These are phyloP conservation scores for Cladosporium sp. DNA, from an alignment of 2,329 filamentous ascomycete genomes.

Conservation along the genomic window DNA sequence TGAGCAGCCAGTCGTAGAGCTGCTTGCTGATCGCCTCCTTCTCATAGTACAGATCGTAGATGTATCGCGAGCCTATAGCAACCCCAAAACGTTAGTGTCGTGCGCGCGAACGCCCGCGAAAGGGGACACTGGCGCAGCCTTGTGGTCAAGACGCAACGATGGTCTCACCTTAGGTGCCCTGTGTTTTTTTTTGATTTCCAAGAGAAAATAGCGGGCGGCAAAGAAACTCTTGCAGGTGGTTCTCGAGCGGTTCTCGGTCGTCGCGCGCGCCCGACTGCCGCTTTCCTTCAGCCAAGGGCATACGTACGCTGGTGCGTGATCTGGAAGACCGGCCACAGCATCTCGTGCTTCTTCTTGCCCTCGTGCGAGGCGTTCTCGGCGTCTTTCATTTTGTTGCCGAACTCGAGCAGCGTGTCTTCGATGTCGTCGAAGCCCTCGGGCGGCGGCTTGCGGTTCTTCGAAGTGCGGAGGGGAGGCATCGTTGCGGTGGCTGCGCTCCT, in stretches of 20 bases:
- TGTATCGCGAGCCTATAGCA: constrained; percentile 63
- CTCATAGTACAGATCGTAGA: constrained; percentile 97
- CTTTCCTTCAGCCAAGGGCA: constrained; percentile 11
- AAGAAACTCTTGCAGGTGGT: not conserved
- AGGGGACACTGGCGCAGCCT: constrained; percentile 5
- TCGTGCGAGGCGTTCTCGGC: constrained; percentile 81
- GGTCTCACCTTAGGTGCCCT: constrained; percentile 28
- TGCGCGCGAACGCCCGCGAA: constrained; percentile 1
- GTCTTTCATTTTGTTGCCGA: constrained; percentile 88
- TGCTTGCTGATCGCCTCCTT: constrained; percentile 90
- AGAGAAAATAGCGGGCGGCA: not conserved
- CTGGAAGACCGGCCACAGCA: constrained; percentile 95
- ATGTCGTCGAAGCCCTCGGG: constrained; percentile 84
- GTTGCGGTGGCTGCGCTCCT: constrained; percentile 1
- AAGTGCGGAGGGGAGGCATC: constrained; percentile 73
- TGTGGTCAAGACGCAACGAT: constrained; percentile 25
- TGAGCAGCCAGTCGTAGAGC: constrained; percentile 92
- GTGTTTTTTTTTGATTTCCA: not conserved
- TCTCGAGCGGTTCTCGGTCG: not conserved
- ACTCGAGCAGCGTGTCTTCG: constrained; percentile 78
- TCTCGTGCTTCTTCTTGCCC: constrained; percentile 81
- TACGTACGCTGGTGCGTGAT: constrained; percentile 81
- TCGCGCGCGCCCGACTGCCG: too few relatives aligned
- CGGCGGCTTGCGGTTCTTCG: constrained; percentile 72
- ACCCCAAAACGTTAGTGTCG: not conserved